A percentile compares a stretch with the other conserved stretches of the same genome.
Evolutionary conservation across 495 filamentous ascomycete genomes (phyloP).

Genomic region (Neurospora hispaniola): DNA sequence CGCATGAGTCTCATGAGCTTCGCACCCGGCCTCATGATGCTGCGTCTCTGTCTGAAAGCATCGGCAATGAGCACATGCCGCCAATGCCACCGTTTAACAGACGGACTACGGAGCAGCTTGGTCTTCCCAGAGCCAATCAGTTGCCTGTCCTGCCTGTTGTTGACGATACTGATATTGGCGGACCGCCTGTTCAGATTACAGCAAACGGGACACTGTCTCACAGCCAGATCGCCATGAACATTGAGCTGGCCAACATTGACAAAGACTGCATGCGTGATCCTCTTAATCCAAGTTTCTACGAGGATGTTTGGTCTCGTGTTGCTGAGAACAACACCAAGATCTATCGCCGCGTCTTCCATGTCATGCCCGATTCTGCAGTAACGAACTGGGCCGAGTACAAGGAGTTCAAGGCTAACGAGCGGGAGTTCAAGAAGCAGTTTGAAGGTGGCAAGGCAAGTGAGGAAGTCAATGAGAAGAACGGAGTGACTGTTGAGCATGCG

Average conservation of each 20-base stretch:
- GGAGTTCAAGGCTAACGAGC: slow-evolving; percentile 68
- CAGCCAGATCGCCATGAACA: slow-evolving; percentile 53
- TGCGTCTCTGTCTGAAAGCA: slow-evolving; percentile 10
- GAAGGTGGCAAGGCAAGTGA: slow-evolving; percentile 30
- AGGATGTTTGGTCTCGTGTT: slow-evolving; percentile 78
- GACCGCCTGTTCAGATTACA: slow-evolving; percentile 44
- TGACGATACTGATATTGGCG: slow-evolving; percentile 75
- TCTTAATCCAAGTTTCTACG: slow-evolving; percentile 68
- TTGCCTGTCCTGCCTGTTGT: slow-evolving; percentile 53
- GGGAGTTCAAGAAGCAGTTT: slow-evolving; percentile 64
- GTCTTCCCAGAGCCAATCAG: slow-evolving; percentile 50
- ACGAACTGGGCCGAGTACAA: slow-evolving; percentile 92
- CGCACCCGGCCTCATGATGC: slow-evolving; percentile 7
- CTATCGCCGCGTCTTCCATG: slow-evolving; percentile 87
- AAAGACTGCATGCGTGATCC: slow-evolving; percentile 65
- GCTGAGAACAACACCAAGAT: slow-evolving; percentile 92
- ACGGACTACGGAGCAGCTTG: slow-evolving; percentile 43
- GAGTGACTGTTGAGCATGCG: slow-evolving; percentile 3
- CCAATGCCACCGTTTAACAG: slow-evolving; percentile 39
- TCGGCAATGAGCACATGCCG: slow-evolving; percentile 35
- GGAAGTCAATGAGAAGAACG: slow-evolving; percentile 23
- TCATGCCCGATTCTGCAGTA: slow-evolving; percentile 92
- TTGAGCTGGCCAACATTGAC: slow-evolving; percentile 45
- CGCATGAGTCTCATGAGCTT: slow-evolving; percentile 27
- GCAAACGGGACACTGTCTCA: slow-evolving; percentile 20